Base-by-base conservation (phyloP, 768 basidiomycete species). In the Hemileccinum impolitum region DNA sequence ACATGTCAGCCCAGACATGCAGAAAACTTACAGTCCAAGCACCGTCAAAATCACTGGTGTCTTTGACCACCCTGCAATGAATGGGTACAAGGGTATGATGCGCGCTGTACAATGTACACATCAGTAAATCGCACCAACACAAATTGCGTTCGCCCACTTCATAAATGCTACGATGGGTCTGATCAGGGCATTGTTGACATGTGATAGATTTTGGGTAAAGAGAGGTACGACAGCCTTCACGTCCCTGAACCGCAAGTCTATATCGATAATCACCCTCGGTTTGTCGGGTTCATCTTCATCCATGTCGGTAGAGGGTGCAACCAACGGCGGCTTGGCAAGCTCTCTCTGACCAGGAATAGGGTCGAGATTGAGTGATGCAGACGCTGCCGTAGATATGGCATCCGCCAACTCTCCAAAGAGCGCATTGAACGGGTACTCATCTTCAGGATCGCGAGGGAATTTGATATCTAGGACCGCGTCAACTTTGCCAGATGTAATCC, bases 381-480 rank as follows among this genome's bases (percentile, higher is more conserved):
- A 78, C 10, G 75, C 71, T 14, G 72, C 73, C 31, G 77, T 84
- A n/a, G 82, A 79, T 26, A 97, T 86, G 41, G 89, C 91, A 60
- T 92, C 90, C 3, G 91, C 88, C 45, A 97, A 84, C 66, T 95
- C 90, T n/a, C 79, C 87, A 6, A 97, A 76, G 53, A 97, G 81
- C 30, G 80, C 87, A 56, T 90, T 86, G 58, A 96, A 76, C 15
- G 83, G 81, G 15, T 78, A 69, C 54, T 83, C 80, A 38, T 78
- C 79, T 49, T 87, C 85, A 10, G 82, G 81, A 57, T 91, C 85
- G 15, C 82, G 83, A 19, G 96, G 94, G 68, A 99, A 98, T 62
- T 94, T 93, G 71, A 99, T 94, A 69, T 99, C 96, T 19, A 97
- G 79, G 6, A 99, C 96, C 10, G 93, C 90, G 62, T 99, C 96